Evolutionary conservation across 805 yeast genomes (phyloP), one percentile per base, ranked within the genome.

Genomic region (Phaffomyces thermotolerans): DNA sequence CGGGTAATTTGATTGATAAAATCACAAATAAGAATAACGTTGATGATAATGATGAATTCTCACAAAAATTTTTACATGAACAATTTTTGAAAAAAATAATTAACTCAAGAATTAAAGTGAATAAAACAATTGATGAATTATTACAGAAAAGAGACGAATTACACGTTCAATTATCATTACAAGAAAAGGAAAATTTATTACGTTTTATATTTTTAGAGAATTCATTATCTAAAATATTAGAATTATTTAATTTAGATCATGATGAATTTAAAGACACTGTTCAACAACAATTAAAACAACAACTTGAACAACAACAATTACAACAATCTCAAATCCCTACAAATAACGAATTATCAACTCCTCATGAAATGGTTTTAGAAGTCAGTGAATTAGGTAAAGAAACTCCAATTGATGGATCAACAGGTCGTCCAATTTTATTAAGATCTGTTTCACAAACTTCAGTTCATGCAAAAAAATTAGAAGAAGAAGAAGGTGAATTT

Each of bases 401-500:
- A 41, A 68, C 72, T 8, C 78, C 85, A 1, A 71, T 83, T 40
- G 91, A 84, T 64, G 71, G 77, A 45, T 65, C 72, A 24, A 84
- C 91, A 0, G 93, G 93, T 37, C 68, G 79, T 50, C 87, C 90
- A 2, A 79, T 84, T 18, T 64, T 82, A 48, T 73, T 79, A 63
- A 71, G 82, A 51, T 76, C 81, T 6, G 65, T 76, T 6, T 79
- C 87, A 0, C 83, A 77, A 49, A 80, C 85, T 0, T 73, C 84
- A 3, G 57, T 65, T 12, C 79, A 84, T 55, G 87, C 89, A 14
- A 81, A 78, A 60, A 76, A 75, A 50, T 87, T 84, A 61, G 96
- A 88, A 58, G 81, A 80, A 48, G 97, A 89, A 59, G 97, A 89
- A 67, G 97, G 96, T 54, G 95, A 85, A 57, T 73, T 88, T 50